Conservation (phyloP, 495 filamentous ascomycete genomes). For the Talaromyces wortmannii region DNA sequence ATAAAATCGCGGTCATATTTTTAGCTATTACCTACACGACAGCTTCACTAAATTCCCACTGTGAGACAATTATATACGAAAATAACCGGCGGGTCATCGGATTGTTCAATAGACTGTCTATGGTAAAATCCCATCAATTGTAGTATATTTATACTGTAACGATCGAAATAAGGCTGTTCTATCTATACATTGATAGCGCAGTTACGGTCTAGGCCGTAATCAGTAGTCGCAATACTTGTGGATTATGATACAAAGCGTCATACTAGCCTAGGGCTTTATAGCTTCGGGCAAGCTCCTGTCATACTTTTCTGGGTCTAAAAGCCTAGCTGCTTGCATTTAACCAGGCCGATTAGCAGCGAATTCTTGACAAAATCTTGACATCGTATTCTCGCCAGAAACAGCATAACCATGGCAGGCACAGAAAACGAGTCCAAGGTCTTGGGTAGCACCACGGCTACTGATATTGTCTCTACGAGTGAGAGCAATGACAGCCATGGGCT, state of each 20-base stretch:
- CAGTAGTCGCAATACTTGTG: conserved; percentile 1
- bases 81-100: neutral
- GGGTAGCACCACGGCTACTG: neutral
- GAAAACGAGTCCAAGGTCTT: neutral
- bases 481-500: conserved; percentile 13
- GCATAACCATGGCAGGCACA: neutral
- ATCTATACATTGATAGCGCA: conserved; percentile 1
- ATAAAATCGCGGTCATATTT: neutral
- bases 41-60: conserved; percentile 4
- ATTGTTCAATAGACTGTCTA: neutral
- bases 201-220: neutral
- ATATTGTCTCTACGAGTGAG: conserved; percentile 13
- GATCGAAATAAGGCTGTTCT: neutral
- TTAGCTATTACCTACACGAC: conserved; percentile 1
- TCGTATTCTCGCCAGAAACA: neutral
- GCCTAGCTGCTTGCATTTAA: neutral
- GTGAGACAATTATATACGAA: neutral
- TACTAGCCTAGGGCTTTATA: neutral
- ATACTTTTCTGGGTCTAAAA: neutral
- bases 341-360: neutral
- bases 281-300: neutral
- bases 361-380: neutral
- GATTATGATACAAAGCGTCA: neutral
- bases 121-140: neutral
- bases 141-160: too few species aligned